phyloP scores from a whole-genome alignment of 176 grass and related monocot species.

The Saccharum officinarum region DNA sequence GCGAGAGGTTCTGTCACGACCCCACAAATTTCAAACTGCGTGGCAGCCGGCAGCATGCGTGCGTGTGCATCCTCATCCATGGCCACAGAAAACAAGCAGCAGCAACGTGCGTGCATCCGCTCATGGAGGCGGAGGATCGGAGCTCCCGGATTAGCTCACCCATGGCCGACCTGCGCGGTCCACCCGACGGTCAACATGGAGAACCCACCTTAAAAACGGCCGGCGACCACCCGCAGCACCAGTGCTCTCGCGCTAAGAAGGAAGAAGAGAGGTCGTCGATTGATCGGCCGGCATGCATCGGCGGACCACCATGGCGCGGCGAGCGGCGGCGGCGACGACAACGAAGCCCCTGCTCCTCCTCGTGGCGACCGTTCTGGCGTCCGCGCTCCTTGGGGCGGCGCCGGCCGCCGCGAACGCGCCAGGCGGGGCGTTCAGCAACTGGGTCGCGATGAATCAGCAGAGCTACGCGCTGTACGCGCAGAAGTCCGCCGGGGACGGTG shows the following conservation, averaged over 20 bases:
- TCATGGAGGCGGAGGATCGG: not conserved
- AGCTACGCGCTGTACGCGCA: conserved; percentile 33
- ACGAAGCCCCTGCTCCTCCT: not conserved
- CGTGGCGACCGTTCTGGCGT: not conserved
- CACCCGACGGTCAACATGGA: not conserved
- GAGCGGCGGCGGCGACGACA: too few relatives aligned
- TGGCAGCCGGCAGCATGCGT: too few relatives aligned
- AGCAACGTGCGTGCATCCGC: not conserved
- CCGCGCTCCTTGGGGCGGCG: not conserved
- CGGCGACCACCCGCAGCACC: too few relatives aligned
- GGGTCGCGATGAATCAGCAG: conserved; percentile 25
- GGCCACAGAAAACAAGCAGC: too few relatives aligned
- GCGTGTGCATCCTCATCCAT: too few relatives aligned
- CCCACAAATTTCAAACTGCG: too few relatives aligned
- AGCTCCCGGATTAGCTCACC: not conserved
- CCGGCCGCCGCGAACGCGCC: not conserved
- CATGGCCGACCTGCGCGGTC: not conserved
- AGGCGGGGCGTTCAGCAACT: conserved; percentile 2
- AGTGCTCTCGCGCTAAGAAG: too few relatives aligned
- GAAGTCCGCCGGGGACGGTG: conserved; percentile 1
- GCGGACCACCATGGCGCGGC: not conserved
- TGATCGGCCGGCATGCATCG: not conserved
- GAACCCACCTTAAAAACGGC: too few relatives aligned
- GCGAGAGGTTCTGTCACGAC: too few relatives aligned
- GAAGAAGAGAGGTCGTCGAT: too few relatives aligned